phyloP scores from a whole-genome alignment of 805 yeast species.

The Maudiozyma pseudohumilis region DNA sequence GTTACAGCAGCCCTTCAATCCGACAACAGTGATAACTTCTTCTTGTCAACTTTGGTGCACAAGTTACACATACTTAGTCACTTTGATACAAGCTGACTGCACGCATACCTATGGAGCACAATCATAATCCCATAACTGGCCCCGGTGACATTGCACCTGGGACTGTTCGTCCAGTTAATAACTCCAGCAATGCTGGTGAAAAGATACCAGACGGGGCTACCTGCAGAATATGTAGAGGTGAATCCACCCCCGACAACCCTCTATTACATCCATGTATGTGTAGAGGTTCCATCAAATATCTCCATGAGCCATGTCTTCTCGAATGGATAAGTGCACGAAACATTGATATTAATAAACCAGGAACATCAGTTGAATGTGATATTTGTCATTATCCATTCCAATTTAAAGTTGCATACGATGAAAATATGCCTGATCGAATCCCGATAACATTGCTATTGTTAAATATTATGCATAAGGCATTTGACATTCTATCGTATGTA shows the following conservation, averaged over 20 bases:
- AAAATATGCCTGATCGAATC: constrained; percentile 51
- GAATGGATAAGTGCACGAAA: constrained; percentile 62
- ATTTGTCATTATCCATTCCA: constrained; percentile 72
- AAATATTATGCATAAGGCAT: constrained; percentile 27
- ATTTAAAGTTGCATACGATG: constrained; percentile 56
- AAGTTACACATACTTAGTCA: too few relatives aligned
- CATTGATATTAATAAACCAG: constrained; percentile 24
- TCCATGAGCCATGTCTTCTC: constrained; percentile 83
- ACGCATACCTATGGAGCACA: too few relatives aligned
- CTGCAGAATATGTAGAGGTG: constrained; percentile 93
- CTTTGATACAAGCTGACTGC: too few relatives aligned
- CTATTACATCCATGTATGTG: constrained; percentile 88
- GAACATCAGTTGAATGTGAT: constrained; percentile 64
- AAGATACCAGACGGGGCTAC: constrained; percentile 26
- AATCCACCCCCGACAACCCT: constrained; percentile 69
- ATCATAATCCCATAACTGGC: too few relatives aligned
- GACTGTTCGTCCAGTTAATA: background rate
- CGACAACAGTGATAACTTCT: too few relatives aligned
- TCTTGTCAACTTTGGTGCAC: too few relatives aligned
- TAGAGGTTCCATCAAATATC: constrained; percentile 83
- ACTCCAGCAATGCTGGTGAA: background rate
- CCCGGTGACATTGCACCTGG: too few relatives aligned
- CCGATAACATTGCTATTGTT: constrained; percentile 43
- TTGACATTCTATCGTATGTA: constrained; percentile 10
- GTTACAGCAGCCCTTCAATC: too few relatives aligned